phyloP scores from a whole-genome alignment of 192 early-diverging fungal species.

The Pilobolus umbonatus region DNA sequence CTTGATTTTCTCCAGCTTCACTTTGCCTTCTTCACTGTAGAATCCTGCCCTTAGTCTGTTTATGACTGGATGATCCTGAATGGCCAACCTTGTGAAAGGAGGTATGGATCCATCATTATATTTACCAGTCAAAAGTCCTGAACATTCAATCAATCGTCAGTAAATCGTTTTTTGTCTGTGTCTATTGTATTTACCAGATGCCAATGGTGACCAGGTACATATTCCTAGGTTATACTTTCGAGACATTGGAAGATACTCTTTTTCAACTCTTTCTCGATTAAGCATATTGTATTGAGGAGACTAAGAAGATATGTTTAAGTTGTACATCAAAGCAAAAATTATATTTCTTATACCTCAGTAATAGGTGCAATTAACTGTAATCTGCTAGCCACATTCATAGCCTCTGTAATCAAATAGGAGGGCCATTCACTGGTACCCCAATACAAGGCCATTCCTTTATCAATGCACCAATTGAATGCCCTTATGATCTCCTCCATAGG shows the following conservation, averaged over 20 bases:
- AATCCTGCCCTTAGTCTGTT: conserved; percentile 47
- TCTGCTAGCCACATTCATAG: conserved; percentile 60
- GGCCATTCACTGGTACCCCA: conserved; percentile 87
- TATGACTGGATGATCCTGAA: conserved; percentile 57
- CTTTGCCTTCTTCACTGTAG: conserved; percentile 59
- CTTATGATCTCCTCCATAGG: conserved; percentile 88
- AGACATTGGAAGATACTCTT: conserved; percentile 70
- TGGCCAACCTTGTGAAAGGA: conserved; percentile 57
- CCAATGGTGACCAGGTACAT: conserved; percentile 79
- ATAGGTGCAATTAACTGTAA: conserved; percentile 67
- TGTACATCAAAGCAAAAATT: background rate
- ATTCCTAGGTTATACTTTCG: conserved; percentile 63
- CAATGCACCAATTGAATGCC: conserved; percentile 78
- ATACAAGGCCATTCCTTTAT: conserved; percentile 76
- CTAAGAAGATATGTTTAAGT: conserved; percentile 21
- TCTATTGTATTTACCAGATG: conserved; percentile 51
- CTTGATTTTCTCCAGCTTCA: conserved; percentile 62
- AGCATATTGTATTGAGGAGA: conserved; percentile 88
- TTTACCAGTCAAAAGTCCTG: conserved; percentile 56
- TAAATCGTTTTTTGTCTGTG: no score
- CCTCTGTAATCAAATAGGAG: conserved; percentile 70
- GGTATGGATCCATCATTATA: conserved; percentile 66
- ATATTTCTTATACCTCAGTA: conserved; percentile 38
- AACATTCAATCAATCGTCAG: no score
- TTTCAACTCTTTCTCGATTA: conserved; percentile 71